Conservation (phyloP, 2,329 filamentous ascomycete genomes). For the Fusarium sublunatum region DNA sequence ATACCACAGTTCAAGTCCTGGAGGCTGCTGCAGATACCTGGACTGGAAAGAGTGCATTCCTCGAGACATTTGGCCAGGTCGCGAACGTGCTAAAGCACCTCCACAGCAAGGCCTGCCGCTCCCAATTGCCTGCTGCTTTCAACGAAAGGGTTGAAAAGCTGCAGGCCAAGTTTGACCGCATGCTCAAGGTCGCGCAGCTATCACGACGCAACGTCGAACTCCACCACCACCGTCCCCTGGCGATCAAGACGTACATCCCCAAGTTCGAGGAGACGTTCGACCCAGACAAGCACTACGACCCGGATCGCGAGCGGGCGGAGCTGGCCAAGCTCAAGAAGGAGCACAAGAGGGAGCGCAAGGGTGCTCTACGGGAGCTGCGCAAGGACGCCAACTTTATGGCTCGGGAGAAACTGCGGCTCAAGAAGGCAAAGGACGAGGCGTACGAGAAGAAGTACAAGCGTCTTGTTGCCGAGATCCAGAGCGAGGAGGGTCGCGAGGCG, state of each 20-base stretch:
- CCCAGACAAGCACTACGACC: constrained; percentile 96
- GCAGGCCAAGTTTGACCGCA: constrained; percentile 60
- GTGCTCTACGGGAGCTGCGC: constrained; percentile 89
- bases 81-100: constrained; percentile 71
- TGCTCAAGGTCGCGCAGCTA: constrained; percentile 71
- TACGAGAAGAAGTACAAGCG: constrained; percentile 98
- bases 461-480: constrained; percentile 94
- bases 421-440: constrained; percentile 91
- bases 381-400: constrained; percentile 97
- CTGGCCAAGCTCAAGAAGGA: constrained; percentile 85
- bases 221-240: constrained; percentile 87
- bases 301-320: constrained; percentile 89
- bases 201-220: constrained; percentile 83
- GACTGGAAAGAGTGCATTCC: constrained; percentile 77
- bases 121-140: constrained; percentile 61
- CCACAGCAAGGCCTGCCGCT: constrained; percentile 61
- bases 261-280: constrained; percentile 98
- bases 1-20: constrained; percentile 73
- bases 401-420: constrained; percentile 86
- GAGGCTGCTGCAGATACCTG: constrained; percentile 77
- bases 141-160: constrained; percentile 56
- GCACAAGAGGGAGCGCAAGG: constrained; percentile 95
- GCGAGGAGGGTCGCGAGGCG: constrained; percentile 85
- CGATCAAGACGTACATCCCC: constrained; percentile 88
- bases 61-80: constrained; percentile 79